Evolutionary conservation across 2,329 filamentous ascomycete genomes (phyloP).

Genomic region (Thelonectria olida): DNA sequence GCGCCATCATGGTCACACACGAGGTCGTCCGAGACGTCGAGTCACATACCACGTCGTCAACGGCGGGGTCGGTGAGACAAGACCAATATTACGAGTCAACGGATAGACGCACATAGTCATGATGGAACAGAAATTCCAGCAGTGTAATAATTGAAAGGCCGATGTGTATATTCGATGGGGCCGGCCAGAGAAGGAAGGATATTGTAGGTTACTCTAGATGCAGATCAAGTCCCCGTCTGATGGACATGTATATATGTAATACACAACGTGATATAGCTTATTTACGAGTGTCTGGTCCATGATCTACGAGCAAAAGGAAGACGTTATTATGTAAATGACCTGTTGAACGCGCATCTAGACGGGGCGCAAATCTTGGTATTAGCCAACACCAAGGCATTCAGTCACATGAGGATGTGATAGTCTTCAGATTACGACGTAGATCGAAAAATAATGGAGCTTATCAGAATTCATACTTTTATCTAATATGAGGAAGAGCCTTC

Average conservation of each 20-base stretch:
- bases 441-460: too few species aligned
- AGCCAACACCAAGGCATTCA: too few species aligned
- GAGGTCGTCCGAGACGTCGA: constrained; percentile 27
- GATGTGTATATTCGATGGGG: constrained; percentile 2
- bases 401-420: too few species aligned
- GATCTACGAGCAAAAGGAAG: too few species aligned
- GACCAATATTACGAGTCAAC: constrained; percentile 11
- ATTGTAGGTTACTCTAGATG: background rate
- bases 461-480: too few species aligned
- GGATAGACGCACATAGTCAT: background rate
- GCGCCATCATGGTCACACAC: constrained; percentile 32
- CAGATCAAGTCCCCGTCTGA: background rate
- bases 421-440: too few species aligned
- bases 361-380: too few species aligned
- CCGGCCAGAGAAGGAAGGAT: background rate
- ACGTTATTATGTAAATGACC: too few species aligned
- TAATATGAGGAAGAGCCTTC: too few species aligned
- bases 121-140: background rate
- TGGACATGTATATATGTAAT: background rate
- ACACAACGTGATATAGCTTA: background rate
- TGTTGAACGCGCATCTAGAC: background rate
- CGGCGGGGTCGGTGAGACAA: constrained; percentile 16
- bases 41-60: constrained; percentile 21
- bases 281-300: background rate
- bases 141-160: background rate